Percentiles rank a stretch among this genome's conserved stretches.
Evolutionary conservation across 495 filamentous ascomycete genomes (phyloP).

Genomic region (Podospora pseudoanserina): DNA sequence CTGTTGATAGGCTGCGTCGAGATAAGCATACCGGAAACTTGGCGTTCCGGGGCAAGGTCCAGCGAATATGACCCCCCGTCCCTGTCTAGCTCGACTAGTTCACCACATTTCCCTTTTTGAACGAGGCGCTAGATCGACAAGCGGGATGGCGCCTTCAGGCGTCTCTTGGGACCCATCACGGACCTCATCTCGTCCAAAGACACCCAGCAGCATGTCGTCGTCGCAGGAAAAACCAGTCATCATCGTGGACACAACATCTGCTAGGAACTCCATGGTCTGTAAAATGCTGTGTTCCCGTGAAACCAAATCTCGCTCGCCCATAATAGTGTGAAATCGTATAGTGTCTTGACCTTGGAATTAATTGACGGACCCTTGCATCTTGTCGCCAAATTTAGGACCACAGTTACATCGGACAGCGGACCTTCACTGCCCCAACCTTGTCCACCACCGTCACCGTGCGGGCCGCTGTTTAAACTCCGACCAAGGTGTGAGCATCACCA

Average conservation of each 20-base stretch:
- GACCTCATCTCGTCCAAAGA: background rate
- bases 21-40: constrained; percentile 1
- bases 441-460: constrained; percentile 6
- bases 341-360: constrained; percentile 10
- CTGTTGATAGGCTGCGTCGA: constrained; percentile 6
- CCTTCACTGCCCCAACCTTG: constrained; percentile 4
- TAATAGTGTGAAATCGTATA: constrained; percentile 1
- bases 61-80: constrained; percentile 6
- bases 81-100: background rate
- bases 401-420: constrained; percentile 5
- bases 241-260: constrained; percentile 1
- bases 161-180: background rate
- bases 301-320: background rate
- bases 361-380: constrained; percentile 13
- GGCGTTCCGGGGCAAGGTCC: constrained; percentile 6
- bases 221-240: background rate
- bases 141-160: constrained; percentile 2
- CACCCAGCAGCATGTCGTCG: constrained; percentile 3
- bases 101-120: constrained; percentile 10
- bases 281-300: constrained; percentile 3
- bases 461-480: constrained; percentile 11
- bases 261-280: background rate
- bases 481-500: constrained; percentile 1
- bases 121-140: constrained; percentile 9
- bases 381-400: constrained; percentile 13